Percentiles rank a stretch among this genome's conserved stretches.
Conservation (phyloP, 768 basidiomycete genomes). For the Austroboletus eburneus region DNA sequence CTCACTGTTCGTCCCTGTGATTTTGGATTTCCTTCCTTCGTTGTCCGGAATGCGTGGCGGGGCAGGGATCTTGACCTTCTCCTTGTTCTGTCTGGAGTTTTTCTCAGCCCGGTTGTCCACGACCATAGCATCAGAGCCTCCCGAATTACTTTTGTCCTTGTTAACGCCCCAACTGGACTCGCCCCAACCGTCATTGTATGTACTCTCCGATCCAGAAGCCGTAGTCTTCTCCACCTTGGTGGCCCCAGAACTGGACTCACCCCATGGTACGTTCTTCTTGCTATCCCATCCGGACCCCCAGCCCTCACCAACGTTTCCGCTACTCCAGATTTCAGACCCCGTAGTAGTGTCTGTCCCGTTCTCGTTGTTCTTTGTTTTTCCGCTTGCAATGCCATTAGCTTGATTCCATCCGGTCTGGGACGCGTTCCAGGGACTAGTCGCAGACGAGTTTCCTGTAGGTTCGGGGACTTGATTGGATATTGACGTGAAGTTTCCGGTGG, state of each 20-base stretch:
- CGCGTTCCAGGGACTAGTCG: not conserved
- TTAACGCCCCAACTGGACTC: not conserved
- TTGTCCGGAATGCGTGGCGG: conserved; percentile 25
- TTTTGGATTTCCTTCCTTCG: conserved; percentile 12
- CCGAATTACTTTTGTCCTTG: conserved; percentile 1
- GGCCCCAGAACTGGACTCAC: not conserved
- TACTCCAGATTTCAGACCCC: not conserved
- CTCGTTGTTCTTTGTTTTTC: not conserved
- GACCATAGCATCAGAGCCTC: conserved; percentile 7
- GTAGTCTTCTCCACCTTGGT: not conserved
- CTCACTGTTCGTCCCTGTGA: conserved; percentile 24
- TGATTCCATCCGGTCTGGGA: conserved; percentile 1
- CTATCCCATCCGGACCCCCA: not conserved
- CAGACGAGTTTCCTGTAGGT: not conserved
- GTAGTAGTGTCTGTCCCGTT: not conserved
- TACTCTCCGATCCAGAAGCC: not conserved
- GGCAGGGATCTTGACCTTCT: conserved; percentile 11
- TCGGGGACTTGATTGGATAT: conserved; percentile 2
- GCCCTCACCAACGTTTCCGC: not conserved
- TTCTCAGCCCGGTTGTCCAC: conserved; percentile 5
- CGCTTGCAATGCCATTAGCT: not conserved
- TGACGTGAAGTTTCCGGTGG: conserved; percentile 3
- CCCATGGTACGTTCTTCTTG: not conserved
- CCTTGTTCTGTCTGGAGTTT: conserved; percentile 3
- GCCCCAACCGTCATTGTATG: conserved; percentile 1